Base-by-base conservation (phyloP, 2,329 filamentous ascomycete genomes). In the Aspergillus felis region DNA sequence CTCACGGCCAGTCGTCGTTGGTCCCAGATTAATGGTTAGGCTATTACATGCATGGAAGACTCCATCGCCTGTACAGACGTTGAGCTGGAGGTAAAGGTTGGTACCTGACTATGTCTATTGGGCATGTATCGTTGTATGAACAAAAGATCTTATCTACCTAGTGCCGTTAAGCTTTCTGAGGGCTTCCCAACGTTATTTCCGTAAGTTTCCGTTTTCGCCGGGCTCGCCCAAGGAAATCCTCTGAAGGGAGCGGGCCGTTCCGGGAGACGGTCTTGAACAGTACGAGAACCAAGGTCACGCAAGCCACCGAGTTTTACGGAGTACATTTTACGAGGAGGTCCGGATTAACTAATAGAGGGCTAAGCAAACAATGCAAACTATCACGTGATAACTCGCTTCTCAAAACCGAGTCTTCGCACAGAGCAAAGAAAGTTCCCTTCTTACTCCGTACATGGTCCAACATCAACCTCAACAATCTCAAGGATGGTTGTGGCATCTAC, bases 301-400 rank as follows among this genome's bases (percentile, higher is more conserved):
- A 38, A 53, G 24, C 20, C 20, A 24, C 22, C 42, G 5, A 27
- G 47, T 29, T 29, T 9, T 29, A 29, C 10, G 4, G 3, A 3
- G n/a, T n/a, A n/a, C n/a, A n/a, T 29, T n/a, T 29, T 12, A 4
- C 10, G 9, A 12, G 9, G 28, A 12, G 28, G 1, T 12, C 28
- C 3, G 1, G 28, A 29, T 29, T 29, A 29, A 10, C 4, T 29
- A 29, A 29, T 29, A 29, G 4, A 29, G 28, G 28, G 1, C 28
- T 12, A 29, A 29, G 47, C 44, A 63, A 63, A 63, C 48, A 27
- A 2, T 52, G 50, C 53, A 64, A 59, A 38, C 0, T 14, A n/a
- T 35, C 62, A 64, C 61, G 60, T 64, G 62, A 53, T 8, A 1
- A 0, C 7, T 48, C 57, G 51, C 47, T 60, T 60, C 41, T 60